A percentile compares a stretch with the other conserved stretches of the same genome.
phyloP scores from a whole-genome alignment of 108 stramenopile genomes.

The Parmales sp. region DNA sequence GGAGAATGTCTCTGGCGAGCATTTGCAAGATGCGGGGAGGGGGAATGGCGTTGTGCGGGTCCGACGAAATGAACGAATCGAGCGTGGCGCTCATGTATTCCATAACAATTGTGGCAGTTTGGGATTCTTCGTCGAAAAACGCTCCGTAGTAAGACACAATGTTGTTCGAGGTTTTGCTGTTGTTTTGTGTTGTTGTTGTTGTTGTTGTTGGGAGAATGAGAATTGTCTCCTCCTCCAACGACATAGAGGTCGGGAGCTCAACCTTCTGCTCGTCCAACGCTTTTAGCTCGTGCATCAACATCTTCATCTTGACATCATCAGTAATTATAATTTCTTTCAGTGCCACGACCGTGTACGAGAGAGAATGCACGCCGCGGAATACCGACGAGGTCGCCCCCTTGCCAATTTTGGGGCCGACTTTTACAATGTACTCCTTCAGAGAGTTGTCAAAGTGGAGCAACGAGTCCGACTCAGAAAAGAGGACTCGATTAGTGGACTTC shows the following conservation, averaged over 20 bases:
- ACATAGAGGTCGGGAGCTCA: no score
- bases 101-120: background rate
- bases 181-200: background rate
- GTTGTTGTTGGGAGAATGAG: background rate
- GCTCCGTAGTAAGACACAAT: conserved; percentile 3
- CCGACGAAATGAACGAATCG: background rate
- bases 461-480: no score
- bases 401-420: background rate
- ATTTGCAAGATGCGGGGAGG: background rate
- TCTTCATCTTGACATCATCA: background rate
- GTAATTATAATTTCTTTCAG: background rate
- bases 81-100: conserved; percentile 1
- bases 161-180: background rate
- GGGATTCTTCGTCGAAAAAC: background rate
- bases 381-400: background rate
- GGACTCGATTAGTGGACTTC: no score
- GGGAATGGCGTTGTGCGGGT: background rate
- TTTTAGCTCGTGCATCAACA: background rate
- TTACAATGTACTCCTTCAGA: background rate
- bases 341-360: background rate
- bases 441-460: background rate
- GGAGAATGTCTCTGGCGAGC: background rate
- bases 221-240: background rate
- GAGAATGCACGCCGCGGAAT: background rate
- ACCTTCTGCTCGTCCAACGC: background rate